Percentiles rank a stretch among this genome's conserved stretches.
phyloP scores from a whole-genome alignment of 2,329 filamentous ascomycete species.

The Lachnellula cervina region DNA sequence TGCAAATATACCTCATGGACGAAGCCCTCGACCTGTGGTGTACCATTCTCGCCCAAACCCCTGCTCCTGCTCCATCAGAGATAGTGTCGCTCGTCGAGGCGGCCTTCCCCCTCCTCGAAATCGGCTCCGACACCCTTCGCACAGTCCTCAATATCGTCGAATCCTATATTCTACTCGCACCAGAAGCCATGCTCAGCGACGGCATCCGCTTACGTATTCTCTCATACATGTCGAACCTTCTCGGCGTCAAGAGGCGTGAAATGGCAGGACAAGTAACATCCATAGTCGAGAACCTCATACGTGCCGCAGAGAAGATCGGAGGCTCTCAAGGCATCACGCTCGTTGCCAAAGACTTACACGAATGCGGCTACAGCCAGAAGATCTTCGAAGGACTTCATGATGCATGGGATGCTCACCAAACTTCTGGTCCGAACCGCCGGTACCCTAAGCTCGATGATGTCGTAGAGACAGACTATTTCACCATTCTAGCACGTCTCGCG shows the following conservation, averaged over 20 bases:
- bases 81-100: conserved; percentile 59
- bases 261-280: conserved; percentile 53
- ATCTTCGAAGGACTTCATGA: conserved; percentile 63
- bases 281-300: conserved; percentile 61
- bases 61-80: conserved; percentile 54
- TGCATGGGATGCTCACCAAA: conserved; percentile 70
- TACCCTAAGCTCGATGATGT: conserved; percentile 66
- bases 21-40: conserved; percentile 89
- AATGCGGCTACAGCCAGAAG: conserved; percentile 56
- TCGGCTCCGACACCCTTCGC: conserved; percentile 58
- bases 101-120: conserved; percentile 61
- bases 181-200: conserved; percentile 59
- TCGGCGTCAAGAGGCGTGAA: conserved; percentile 52
- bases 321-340: conserved; percentile 55
- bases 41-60: conserved; percentile 64
- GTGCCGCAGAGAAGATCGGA: conserved; percentile 57
- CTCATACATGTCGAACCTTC: conserved; percentile 44
- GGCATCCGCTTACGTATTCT: conserved; percentile 47
- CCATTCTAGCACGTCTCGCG: conserved; percentile 72
- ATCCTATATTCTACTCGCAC: conserved; percentile 65
- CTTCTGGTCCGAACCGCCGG: conserved; percentile 72
- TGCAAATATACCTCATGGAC: conserved; percentile 79
- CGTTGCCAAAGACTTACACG: conserved; percentile 62
- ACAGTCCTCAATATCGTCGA: conserved; percentile 61
- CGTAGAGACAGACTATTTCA: conserved; percentile 80